phyloP scores from a whole-genome alignment of 768 basidiomycete species.

The Glaciozyma martinii region DNA sequence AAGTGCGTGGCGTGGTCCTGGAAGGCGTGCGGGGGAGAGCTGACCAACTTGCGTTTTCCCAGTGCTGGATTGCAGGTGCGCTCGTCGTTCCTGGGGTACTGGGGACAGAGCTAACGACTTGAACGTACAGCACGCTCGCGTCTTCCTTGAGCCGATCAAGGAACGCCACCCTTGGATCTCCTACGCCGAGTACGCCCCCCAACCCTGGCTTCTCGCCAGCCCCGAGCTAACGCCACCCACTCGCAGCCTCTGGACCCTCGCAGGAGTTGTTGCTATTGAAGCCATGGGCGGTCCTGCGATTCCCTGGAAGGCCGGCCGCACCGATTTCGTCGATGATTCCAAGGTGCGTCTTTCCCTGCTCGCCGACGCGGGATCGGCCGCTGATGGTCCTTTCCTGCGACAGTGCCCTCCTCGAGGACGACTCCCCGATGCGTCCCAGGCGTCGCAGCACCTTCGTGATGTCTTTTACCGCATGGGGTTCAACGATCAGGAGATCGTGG shows the following conservation, averaged over 20 bases:
- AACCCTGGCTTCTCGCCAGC: background rate
- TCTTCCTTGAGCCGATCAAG: conserved; percentile 72
- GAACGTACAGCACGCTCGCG: conserved; percentile 70
- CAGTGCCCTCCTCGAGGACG: conserved; percentile 30
- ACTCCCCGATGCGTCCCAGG: conserved; percentile 53
- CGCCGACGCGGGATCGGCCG: background rate
- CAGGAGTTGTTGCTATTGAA: conserved; percentile 75
- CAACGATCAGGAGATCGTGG: conserved; percentile 84
- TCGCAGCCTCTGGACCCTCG: conserved; percentile 53
- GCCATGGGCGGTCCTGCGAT: conserved; percentile 89
- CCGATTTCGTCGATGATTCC: conserved; percentile 48
- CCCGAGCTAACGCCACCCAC: background rate
- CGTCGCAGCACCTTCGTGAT: conserved; percentile 71
- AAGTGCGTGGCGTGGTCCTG: background rate
- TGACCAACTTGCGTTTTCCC: too few species aligned
- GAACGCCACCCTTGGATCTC: conserved; percentile 83
- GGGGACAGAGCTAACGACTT: background rate
- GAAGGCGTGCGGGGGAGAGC: too few species aligned
- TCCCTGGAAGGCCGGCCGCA: conserved; percentile 85
- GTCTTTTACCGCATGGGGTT: conserved; percentile 87
- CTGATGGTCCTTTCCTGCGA: too few species aligned
- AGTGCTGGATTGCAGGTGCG: background rate
- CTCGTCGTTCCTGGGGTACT: conserved; percentile 43
- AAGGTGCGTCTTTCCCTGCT: conserved; percentile 3
- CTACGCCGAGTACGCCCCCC: conserved; percentile 19